Percentiles rank a stretch among this genome's conserved stretches.
phyloP scores from a whole-genome alignment of 1,139 yeast genomes.

The Pichia kudriavzevii region DNA sequence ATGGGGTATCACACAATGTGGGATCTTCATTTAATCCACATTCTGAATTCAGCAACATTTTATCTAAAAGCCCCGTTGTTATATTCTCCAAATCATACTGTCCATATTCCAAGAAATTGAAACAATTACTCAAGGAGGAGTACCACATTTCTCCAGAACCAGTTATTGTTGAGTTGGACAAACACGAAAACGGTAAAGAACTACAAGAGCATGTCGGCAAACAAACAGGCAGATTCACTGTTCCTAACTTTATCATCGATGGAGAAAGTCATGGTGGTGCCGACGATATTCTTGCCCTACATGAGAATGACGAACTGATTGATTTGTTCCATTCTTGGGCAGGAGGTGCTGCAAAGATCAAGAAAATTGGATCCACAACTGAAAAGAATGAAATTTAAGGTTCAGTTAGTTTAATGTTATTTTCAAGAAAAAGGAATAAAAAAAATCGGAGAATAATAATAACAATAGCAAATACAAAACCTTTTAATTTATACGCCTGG shows the following conservation, averaged over 20 bases:
- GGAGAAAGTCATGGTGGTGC: constrained; percentile 65
- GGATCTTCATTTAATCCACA: constrained; percentile 13
- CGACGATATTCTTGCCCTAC: constrained; percentile 67
- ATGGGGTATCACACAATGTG: constrained; percentile 6
- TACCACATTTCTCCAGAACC: constrained; percentile 71
- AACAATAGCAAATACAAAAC: too few relatives aligned
- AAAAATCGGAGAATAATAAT: too few relatives aligned
- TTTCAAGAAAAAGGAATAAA: too few relatives aligned
- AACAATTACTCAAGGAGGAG: constrained; percentile 52
- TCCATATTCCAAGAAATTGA: constrained; percentile 69
- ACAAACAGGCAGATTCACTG: constrained; percentile 57
- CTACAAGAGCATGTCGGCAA: constrained; percentile 54
- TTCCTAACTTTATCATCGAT: constrained; percentile 64
- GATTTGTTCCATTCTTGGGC: constrained; percentile 55
- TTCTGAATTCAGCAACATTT: constrained; percentile 13
- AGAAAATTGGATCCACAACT: constrained; percentile 41
- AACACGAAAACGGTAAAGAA: constrained; percentile 57
- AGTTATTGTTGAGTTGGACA: constrained; percentile 72
- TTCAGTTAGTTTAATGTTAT: too few relatives aligned
- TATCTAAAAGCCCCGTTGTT: constrained; percentile 61
- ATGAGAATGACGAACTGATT: constrained; percentile 46
- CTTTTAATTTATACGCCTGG: too few relatives aligned
- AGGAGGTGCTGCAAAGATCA: constrained; percentile 45
- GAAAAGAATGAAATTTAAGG: too few relatives aligned
- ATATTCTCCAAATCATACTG: constrained; percentile 65